Evolutionary conservation across 2,329 filamentous ascomycete species (phyloP).

Genomic region (Tolypocladium nubicola): DNA sequence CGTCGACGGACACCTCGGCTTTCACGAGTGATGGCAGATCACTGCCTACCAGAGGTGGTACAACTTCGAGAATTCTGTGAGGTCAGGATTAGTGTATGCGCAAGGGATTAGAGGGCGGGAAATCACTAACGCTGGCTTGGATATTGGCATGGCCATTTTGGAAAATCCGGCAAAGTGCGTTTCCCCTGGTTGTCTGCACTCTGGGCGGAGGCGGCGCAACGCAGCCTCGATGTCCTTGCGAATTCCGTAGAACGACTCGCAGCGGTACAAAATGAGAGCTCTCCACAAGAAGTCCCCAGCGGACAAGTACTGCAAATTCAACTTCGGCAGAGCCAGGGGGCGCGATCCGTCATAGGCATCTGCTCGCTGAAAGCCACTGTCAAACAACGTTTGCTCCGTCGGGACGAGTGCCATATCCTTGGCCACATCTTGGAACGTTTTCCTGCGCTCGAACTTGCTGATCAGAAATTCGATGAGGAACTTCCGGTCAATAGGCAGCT

Average conservation of each 20-base stretch:
- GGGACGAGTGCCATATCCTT: constrained; percentile 67
- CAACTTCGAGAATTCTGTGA: constrained; percentile 64
- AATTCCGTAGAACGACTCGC: constrained; percentile 88
- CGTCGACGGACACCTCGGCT: constrained; percentile 77
- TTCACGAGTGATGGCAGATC: constrained; percentile 73
- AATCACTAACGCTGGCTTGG: constrained; percentile 53
- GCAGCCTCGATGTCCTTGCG: constrained; percentile 81
- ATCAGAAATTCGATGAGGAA: constrained; percentile 65
- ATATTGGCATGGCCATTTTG: constrained; percentile 82
- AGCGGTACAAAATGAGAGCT: constrained; percentile 77
- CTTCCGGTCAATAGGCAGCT: constrained; percentile 50
- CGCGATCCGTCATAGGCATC: constrained; percentile 80
- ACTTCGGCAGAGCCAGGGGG: constrained; percentile 82
- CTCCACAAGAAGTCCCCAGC: constrained; percentile 96
- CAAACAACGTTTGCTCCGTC: constrained; percentile 73
- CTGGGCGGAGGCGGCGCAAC: constrained; percentile 68
- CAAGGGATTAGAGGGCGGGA: background rate
- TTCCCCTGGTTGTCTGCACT: constrained; percentile 50
- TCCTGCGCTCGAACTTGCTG: constrained; percentile 62
- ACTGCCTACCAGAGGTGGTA: constrained; percentile 73
- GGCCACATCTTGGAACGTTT: constrained; percentile 73
- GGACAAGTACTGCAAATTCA: constrained; percentile 92
- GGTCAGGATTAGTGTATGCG: constrained; percentile 2
- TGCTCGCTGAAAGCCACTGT: constrained; percentile 65
- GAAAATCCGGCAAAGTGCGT: constrained; percentile 74